A percentile compares a stretch with the other conserved stretches of the same genome.
phyloP scores from a whole-genome alignment of 805 yeast genomes.

The Kuraishia hungarica region DNA sequence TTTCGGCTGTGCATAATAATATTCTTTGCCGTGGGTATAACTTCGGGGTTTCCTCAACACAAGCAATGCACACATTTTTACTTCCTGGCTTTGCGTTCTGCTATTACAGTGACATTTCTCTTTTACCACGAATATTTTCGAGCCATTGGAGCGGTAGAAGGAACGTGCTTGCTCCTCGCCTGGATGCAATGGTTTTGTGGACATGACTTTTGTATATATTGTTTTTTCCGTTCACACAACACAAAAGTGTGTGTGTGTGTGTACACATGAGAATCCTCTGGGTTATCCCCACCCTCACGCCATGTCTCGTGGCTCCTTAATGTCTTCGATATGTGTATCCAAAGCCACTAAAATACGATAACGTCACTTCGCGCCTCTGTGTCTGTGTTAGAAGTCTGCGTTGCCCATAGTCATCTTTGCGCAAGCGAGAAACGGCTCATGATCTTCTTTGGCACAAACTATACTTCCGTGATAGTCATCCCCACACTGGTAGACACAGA shows the following conservation, averaged over 20 bases:
- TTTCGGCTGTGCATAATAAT: background rate
- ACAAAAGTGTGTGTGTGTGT: no score
- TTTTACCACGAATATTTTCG: background rate
- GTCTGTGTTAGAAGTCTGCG: background rate
- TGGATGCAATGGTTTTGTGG: background rate
- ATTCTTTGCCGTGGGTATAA: background rate
- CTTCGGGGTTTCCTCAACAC: background rate
- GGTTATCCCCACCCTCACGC: background rate
- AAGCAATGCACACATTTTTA: background rate
- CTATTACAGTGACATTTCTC: background rate
- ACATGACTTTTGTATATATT: background rate
- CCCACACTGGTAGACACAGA: no score
- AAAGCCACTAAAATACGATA: background rate
- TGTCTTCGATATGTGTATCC: background rate
- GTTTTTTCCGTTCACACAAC: no score
- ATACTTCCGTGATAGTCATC: no score
- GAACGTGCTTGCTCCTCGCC: background rate
- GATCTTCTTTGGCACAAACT: no score
- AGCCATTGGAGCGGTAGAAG: background rate
- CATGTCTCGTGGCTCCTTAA: background rate
- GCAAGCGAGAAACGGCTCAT: no score
- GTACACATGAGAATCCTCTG: background rate
- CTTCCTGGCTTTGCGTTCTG: background rate
- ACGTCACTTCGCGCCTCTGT: background rate
- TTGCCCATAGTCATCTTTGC: no score